Evolutionary conservation across 192 early-diverging fungal species (phyloP), one percentile per base, ranked within the genome.

Genomic region (Podila verticillata): DNA sequence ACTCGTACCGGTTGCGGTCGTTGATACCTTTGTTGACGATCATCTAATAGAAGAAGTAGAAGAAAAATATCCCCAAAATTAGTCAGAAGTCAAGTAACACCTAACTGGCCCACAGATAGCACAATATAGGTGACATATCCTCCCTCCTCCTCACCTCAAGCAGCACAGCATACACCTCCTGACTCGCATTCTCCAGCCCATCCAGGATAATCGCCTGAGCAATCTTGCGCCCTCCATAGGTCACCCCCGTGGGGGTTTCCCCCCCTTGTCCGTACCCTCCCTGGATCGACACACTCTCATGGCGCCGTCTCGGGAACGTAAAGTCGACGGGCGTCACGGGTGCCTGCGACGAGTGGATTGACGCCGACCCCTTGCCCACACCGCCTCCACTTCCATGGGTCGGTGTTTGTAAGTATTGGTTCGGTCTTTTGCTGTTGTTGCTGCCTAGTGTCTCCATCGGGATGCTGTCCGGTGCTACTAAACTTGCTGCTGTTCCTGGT

Each of bases 201-300:
- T 84, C 84, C 62, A 84, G 36, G 19, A 84, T 84, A 10, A 84
- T 81, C 24, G 84, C 84, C 48, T 84, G 69, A 4, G 80, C 80
- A 17, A 84, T 72, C 29, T 51, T 54, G 32, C 68, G 54, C 0
- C 77, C 72, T n/a, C 57, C 69, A 36, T 65, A 75, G 20, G 75
- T 78, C 34, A 73, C 54, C 0, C 73, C 79, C 3, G 84, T 71
- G 13, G 62, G 57, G 28, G 66, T 65, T 0, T 65, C 77, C 6
- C 48, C 65, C 0, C 57, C 57, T 48, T 65, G 61, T 3, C 64
- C 57, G 54, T 47, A 57, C 31, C 74, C 24, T 28, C 70, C 29
- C 30, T n/a, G 56, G 31, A 65, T 72, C 5, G 72, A 65, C 2
- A 67, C 20, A 71, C 78, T 84, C 56, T 82, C 83, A 36, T 82